A percentile compares a stretch with the other conserved stretches of the same genome.
Conservation (phyloP, 192 early-diverging fungal genomes). For the Entophlyctis helioformis region DNA sequence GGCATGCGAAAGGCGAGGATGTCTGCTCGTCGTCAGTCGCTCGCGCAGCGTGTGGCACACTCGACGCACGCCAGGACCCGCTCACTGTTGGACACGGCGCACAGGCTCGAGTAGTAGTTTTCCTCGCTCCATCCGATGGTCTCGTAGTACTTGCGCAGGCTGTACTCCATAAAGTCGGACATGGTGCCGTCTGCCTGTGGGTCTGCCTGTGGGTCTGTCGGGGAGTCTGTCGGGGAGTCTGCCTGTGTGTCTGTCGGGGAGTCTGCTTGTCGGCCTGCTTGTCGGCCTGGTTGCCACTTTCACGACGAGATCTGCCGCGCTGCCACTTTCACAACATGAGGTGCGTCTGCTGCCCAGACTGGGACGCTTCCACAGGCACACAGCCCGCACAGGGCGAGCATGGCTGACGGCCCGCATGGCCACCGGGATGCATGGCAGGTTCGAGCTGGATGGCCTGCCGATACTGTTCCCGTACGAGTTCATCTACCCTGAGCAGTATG, state of each 20-base stretch:
- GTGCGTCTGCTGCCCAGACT: no score
- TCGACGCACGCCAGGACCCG: not conserved
- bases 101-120: conserved; percentile 73
- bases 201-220: no score
- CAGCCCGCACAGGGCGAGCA: no score
- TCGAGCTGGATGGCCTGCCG: conserved; percentile 75
- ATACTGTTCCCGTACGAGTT: conserved; percentile 97
- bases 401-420: no score
- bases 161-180: conserved; percentile 75
- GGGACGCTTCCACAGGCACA: no score
- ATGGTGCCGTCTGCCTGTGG: no score
- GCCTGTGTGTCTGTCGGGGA: no score
- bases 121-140: conserved; percentile 67
- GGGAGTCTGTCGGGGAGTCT: no score
- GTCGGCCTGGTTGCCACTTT: no score
- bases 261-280: no score
- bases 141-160: conserved; percentile 65
- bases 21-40: conserved; percentile 18
- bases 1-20: conserved; percentile 78
- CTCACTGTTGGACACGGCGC: conserved; percentile 49
- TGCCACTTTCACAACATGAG: no score
- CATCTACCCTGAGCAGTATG: conserved; percentile 99
- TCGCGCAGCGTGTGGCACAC: not conserved
- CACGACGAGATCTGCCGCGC: no score
- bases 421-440: conserved; percentile 31